Base-by-base conservation (phyloP, 805 yeast genomes). In the Kazachstania bromeliacearum region DNA sequence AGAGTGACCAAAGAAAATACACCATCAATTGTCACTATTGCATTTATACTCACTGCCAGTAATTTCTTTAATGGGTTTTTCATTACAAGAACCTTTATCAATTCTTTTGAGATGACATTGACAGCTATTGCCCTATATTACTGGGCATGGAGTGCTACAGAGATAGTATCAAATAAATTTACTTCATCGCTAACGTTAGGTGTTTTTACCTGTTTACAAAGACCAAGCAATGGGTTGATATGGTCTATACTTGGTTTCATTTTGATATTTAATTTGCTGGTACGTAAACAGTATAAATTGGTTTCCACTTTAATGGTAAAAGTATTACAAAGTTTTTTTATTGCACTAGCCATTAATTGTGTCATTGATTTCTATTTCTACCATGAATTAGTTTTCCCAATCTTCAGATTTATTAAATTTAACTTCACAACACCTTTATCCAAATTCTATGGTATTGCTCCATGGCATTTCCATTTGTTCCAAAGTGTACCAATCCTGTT, bases 401-500 rank as follows among this genome's bases (percentile, higher is more conserved):
- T 79, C 0, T 60, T 70, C 53, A 75, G 77, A 44, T 88, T 88
- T 50, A 45, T 84, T 36, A 74, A 79, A 49, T 88, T 88, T 64
- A 88, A 88, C 51, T 70, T 81, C n/a, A 56, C 79, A 10, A 74
- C 75, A 30, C 76, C 83, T 15, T 63, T 85, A 14, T 79, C 95
- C 3, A 66, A 73, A 4, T 87, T 88, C 49, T 92, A 92, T 58
- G 99, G 99, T 0, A 63, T 68, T 0, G 77, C 92, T 14, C 81
- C 94, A 14, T 71, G 85, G 77, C 83, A 81, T 53, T 92, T 88
- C 62, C 92, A 92, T 57, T 25, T 89, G 2, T 55, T 71, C 5
- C 96, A 92, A 59, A 94, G 84, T 6, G 40, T 92, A 1, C 98
- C 98, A 0, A 62, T 89, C 7, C 57, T 88, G 33, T 55, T 81